Conservation (phyloP, 2,329 filamentous ascomycete genomes). For the Fusarium cicatricum region DNA sequence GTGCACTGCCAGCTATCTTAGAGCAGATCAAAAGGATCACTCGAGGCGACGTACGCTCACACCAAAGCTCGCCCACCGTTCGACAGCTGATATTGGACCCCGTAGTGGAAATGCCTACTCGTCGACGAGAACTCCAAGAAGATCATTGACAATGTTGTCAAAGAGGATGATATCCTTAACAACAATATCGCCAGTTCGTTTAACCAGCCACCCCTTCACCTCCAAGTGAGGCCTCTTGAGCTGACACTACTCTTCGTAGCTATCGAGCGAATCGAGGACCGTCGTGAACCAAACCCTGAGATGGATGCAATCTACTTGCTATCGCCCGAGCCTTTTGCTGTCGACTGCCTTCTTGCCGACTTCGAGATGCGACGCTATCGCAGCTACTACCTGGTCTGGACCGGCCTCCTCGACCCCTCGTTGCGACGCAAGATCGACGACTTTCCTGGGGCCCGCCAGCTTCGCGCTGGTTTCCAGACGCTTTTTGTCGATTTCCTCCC, state of each 20-base stretch:
- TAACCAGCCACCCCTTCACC: not conserved
- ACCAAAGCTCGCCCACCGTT: not conserved
- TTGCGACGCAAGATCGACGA: constrained; percentile 79
- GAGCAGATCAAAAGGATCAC: constrained; percentile 76
- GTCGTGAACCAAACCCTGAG: constrained; percentile 80
- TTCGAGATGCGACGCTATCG: constrained; percentile 86
- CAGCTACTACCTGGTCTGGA: constrained; percentile 86
- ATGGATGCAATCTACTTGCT: constrained; percentile 97
- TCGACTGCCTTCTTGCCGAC: constrained; percentile 94
- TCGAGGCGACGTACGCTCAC: constrained; percentile 74
- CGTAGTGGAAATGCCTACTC: constrained; percentile 95
- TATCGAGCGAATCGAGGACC: constrained; percentile 92
- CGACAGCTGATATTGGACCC: constrained; percentile 12
- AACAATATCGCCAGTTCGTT: constrained; percentile 90
- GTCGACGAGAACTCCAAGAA: constrained; percentile 85
- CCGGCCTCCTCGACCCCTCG: constrained; percentile 72
- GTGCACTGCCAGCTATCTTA: constrained; percentile 44
- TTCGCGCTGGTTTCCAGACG: constrained; percentile 82
- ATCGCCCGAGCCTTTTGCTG: constrained; percentile 83
- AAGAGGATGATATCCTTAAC: constrained; percentile 96
- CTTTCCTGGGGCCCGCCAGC: constrained; percentile 72
- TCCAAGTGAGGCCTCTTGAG: constrained; percentile 14
- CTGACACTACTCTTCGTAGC: constrained; percentile 61
- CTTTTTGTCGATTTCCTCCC: constrained; percentile 90
- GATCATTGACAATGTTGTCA: constrained; percentile 88